A percentile compares a stretch with the other conserved stretches of the same genome.
phyloP scores from a whole-genome alignment of 2,329 filamentous ascomycete species.

The Ascochyta fabae region DNA sequence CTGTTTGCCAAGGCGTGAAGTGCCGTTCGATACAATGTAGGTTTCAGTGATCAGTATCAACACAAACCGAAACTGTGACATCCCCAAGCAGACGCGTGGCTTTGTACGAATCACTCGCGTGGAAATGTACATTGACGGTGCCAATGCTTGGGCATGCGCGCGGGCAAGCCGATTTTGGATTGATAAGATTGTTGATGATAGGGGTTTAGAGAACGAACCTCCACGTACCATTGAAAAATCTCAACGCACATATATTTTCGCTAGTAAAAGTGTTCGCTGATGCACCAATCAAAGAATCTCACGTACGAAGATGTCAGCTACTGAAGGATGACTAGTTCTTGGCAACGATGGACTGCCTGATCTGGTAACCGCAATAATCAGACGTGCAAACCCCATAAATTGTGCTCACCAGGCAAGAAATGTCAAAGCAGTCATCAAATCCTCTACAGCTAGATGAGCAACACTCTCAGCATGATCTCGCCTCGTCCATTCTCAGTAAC shows the following conservation, averaged over 20 bases:
- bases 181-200: background rate
- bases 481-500: background rate
- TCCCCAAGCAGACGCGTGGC: background rate
- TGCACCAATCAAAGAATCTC: background rate
- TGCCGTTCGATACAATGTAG: background rate
- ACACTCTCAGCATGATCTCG: background rate
- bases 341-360: background rate
- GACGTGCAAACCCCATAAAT: background rate
- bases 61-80: background rate
- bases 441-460: background rate
- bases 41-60: background rate
- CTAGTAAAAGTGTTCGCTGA: background rate
- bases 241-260: no score
- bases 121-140: background rate
- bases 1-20: background rate
- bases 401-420: background rate
- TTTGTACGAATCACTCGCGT: background rate
- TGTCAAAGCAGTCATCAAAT: background rate
- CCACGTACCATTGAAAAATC: background rate
- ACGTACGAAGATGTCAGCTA: background rate
- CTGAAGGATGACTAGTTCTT: background rate
- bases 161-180: background rate
- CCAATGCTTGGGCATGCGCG: background rate
- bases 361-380: background rate
- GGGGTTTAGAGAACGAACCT: background rate